These are phyloP conservation scores for Boletus smithii DNA, from an alignment of 1,284 basidiomycete species.

Conservation along the genomic window DNA sequence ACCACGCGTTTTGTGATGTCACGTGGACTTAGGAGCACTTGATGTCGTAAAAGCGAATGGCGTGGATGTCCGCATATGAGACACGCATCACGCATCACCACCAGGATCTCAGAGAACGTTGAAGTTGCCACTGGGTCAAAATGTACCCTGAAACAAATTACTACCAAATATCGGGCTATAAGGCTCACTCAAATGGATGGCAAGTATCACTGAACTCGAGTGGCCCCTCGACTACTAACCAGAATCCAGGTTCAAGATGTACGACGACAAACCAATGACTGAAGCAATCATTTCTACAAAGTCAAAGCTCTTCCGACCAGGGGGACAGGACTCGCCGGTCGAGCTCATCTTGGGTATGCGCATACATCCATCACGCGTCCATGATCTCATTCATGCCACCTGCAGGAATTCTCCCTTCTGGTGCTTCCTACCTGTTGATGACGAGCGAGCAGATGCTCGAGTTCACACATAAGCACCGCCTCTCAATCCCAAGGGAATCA, in stretches of 20 bases:
- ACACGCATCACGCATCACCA: background rate
- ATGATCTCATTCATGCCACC: background rate
- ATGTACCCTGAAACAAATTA: slow-evolving; percentile 21
- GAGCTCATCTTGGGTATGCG: slow-evolving; percentile 31
- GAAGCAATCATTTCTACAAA: slow-evolving; percentile 9
- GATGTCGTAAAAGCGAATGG: too few species aligned
- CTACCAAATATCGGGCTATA: slow-evolving; percentile 29
- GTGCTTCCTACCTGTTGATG: slow-evolving; percentile 33
- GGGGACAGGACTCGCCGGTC: slow-evolving; percentile 24
- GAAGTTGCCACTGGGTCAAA: background rate
- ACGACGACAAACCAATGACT: slow-evolving; percentile 24
- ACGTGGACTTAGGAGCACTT: background rate
- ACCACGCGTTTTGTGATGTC: background rate
- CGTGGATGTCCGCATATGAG: too few species aligned
- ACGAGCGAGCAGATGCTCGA: slow-evolving; percentile 23
- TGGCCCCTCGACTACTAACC: background rate
- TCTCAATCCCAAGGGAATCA: slow-evolving; percentile 8
- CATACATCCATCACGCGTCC: too few species aligned
- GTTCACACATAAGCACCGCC: slow-evolving; percentile 24
- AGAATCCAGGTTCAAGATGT: slow-evolving; percentile 29
- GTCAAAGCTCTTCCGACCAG: slow-evolving; percentile 20
- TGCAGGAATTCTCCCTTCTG: slow-evolving; percentile 29
- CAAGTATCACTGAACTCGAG: background rate
- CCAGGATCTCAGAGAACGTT: background rate
- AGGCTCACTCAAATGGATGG: slow-evolving; percentile 33